Base-by-base conservation (phyloP, 2,329 filamentous ascomycete species). In the Trichoderma sp. region DNA sequence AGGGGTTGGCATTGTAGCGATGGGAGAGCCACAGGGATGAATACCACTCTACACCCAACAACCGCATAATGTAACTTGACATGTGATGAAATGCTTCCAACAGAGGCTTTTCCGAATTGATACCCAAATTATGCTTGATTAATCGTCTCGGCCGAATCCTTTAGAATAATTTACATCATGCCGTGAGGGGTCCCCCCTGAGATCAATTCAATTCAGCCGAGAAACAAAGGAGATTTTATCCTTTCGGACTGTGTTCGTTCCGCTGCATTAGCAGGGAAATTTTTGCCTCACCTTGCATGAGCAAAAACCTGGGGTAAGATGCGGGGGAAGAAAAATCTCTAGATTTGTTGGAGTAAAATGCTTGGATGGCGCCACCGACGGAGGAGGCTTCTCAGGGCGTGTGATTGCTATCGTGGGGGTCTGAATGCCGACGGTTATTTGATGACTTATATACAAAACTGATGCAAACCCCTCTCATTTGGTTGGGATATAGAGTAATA, bases 1-100 rank as follows among this genome's bases (percentile, higher is more conserved):
- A 78, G 34, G 81, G 81, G 0, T 58, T 82, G 47, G 80, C 77
- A 2, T 68, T 82, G 60, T 81, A 67, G 77, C 26, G 47, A 62
- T 56, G 47, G 12, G 6, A 18, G n/a, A 34, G 4, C 18, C 47
- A 14, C 47, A 14, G n/a, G 11, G 43, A 57, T n/a, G 12, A 15
- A n/a, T 47, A 21, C 24, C 11, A 21, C 32, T n/a, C 18, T n/a
- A 15, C 15, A 34, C 28, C 34, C 11, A n/a, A 58, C 14, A 14
- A 24, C 14, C 5, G 26, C 18, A 34, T n/a, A 6, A 43, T 2
- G 1, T n/a, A 43, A n/a, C 15, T 43, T 43, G 39, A 43, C 6
- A 21, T 18, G 62, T 32, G 21, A 34, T 18, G 15, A 67, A 30
- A 24, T 8, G 18, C 7, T n/a, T 28, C 36, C 26, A 51, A 60